phyloP scores from a whole-genome alignment of 2,329 filamentous ascomycete species.

The Trichoderma semiorbis region DNA sequence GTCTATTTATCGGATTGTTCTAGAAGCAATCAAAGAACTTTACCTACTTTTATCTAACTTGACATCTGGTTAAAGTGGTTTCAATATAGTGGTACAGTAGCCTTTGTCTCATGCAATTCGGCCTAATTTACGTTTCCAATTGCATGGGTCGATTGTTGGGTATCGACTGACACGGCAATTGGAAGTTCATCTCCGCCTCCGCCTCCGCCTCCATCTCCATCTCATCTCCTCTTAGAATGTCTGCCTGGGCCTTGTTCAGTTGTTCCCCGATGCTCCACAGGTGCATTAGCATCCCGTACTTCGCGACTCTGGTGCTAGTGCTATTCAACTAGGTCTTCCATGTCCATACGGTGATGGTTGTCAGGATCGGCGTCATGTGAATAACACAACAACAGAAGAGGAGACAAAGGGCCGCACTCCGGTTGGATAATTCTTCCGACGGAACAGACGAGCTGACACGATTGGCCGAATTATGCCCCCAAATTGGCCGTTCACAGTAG shows the following conservation, averaged over 20 bases:
- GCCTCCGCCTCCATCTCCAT: neutral
- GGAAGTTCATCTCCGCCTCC: neutral
- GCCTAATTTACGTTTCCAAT: neutral
- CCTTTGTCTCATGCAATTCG: neutral
- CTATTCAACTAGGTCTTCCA: neutral
- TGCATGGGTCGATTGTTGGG: neutral
- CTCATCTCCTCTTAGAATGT: neutral
- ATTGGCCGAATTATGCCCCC: neutral
- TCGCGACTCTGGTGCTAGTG: neutral
- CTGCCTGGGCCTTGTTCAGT: neutral
- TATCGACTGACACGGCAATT: neutral
- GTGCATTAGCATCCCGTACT: neutral
- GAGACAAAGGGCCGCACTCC: neutral
- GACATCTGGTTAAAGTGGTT: neutral
- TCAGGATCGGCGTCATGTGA: neutral
- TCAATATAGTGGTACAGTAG: neutral
- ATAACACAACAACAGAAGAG: neutral
- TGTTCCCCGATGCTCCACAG: neutral
- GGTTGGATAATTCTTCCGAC: conserved; percentile 12
- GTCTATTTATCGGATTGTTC: neutral
- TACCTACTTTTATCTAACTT: neutral
- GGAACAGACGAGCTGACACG: neutral
- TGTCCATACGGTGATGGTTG: neutral
- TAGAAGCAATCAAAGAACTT: neutral
- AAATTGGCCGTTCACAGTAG: neutral